Base-by-base conservation (phyloP, 805 yeast genomes). In the Myxozyma melibiosi region DNA sequence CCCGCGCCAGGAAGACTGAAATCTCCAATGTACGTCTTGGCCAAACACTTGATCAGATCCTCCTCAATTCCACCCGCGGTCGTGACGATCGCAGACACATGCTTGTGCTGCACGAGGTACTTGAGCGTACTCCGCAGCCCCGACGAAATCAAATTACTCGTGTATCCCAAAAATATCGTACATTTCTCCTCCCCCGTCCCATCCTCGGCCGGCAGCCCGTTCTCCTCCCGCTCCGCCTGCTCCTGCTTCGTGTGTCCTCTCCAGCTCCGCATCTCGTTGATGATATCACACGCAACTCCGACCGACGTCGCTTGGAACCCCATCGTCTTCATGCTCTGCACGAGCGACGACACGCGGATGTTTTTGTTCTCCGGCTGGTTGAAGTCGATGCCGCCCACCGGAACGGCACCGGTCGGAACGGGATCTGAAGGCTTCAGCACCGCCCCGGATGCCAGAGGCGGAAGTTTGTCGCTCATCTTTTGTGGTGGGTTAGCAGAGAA, bases 31-130 rank as follows among this genome's bases (percentile, higher is more conserved):
- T 84, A 91, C 6, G 99, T 94, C 54, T 97, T 97, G 1, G 98
- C 99, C 55, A 94, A 78, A 71, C 96, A 90, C 74, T 94, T 94
- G 78, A 94, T 94, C 48, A 94, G 76, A 74, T 94, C 99, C 76
- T 94, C 99, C 73, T 94, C 99, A 61, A 94, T 84, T 65, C 99
- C 99, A 65, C 99, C 99, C 22, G 97, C 99, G 61, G 92, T 82
- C n/a, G 98, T 86, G 48, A 94, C 99, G 67, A 94, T 83, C 16
- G 96, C 98, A 67, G 90, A 86, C 43, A 94, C 96, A 82, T 87
- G 88, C 73, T 90, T 92, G 76, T 95, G 85, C 73, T 95, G 96
- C 31, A 90, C 98, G 66, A 94, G 79, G 71, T 78, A 92, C 70
- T 94, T 81, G 65, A 94, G 76, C 30, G 97, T 90, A 67, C 91